Base-by-base conservation (phyloP, 768 basidiomycete species). In the Mycena alexandri region DNA sequence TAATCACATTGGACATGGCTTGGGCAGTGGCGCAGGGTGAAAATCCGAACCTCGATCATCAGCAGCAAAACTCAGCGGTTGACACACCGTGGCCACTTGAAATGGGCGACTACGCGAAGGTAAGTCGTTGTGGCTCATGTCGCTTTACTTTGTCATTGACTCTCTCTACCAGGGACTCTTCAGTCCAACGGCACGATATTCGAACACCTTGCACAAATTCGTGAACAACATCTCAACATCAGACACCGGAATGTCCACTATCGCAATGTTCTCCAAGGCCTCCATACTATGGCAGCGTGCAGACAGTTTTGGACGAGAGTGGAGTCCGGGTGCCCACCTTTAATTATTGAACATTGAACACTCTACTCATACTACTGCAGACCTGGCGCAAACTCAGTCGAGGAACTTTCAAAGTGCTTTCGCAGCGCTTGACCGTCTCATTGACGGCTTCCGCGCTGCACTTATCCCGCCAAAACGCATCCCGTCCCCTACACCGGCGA, bases 21-120 rank as follows among this genome's bases (percentile, higher is more conserved):
- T 86, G 84, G 83, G 80, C 85, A 1, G 80, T 83, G 3, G 82
- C 78, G 6, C 77, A 83, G 17, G 80, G 81, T 19, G 74, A 57
- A 79, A 10, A 75, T 80, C 1, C 77, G 68, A 38, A 62, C 41
- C 4, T 71, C 22, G 52, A 48, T 65, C 24, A 36, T 54, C 19
- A 48, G 54, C 24, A 29, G 24, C 19, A 53, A 22, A 33, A 16
- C 3, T 43, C 10, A 16, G 24, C n/a, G 55, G 79, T 46, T 5
- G 78, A 80, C 68, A 81, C 80, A 0, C 82, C 81, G 1, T 80
- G 81, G 79, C 81, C 82, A 2, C 71, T 80, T 7, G 79, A 79
- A 42, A 75, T 78, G 67, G 76, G 76, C n/a, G 78, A 79, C 38
- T 81, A 81, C 51, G 75, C 77, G 70, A 73, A 75, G 65, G 81